Evolutionary conservation across 129 eudicot genomes (phyloP), one percentile per base, ranked within the genome.

Genomic region (Centella asiatica): DNA sequence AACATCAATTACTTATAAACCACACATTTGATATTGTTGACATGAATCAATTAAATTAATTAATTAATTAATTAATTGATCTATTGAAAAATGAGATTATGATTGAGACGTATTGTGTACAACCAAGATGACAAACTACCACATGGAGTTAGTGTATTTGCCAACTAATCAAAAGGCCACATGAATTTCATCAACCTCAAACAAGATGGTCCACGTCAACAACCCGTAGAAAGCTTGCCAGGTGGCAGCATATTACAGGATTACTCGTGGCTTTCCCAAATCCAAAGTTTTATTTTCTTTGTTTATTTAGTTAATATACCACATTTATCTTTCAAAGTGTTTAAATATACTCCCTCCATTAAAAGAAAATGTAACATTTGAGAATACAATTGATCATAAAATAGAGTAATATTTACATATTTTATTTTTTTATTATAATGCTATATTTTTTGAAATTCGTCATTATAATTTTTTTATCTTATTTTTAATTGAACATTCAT

Each of bases 131-230:
- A 31, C 17, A 56, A 15, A 8, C 26, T 56, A n/a, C 22, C 61
- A 56, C 61, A 56, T 56, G 61, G 44, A 33, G 14, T 0, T 57
- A 7, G 5, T 32, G 10, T n/a, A 12, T 55, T 33, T 57, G 63
- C 29, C 63, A 34, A 34, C 45, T 57, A 57, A 57, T 57, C 3
- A 34, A 34, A 34, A 28, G 63, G 63, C 63, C 63, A 34, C 62
- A 20, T 9, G 44, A 57, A 13, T 57, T n/a, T 57, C 19, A 33
- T 57, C 62, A 9, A 32, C 10, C 2, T 20, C 28, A 22, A 57
- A 57, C 46, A 57, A 34, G 29, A 6, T 28, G 18, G 18, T 34
- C 63, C 19, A 57, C 63, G 63, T 57, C 46, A 57, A 8, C 45
- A 1, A 0, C 31, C 45, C 19, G 19, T 32, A 57, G 9, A 34